phyloP scores from a whole-genome alignment of 2,329 filamentous ascomycete species.

The Dothiorella sarmentorum region DNA sequence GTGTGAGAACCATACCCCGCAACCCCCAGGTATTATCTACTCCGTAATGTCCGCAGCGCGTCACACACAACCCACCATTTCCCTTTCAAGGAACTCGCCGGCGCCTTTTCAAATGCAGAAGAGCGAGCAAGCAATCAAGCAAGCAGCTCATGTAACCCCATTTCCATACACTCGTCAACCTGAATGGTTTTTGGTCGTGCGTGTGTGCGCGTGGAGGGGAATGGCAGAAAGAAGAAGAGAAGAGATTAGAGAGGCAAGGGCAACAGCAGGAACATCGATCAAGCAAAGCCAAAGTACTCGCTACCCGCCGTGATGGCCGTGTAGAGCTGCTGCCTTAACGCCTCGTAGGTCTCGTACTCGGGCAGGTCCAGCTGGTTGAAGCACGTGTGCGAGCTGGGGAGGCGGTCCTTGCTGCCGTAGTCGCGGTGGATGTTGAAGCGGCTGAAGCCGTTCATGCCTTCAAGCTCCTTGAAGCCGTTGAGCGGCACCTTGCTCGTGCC shows the following conservation, averaged over 20 bases:
- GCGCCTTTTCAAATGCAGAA: conserved; percentile 10
- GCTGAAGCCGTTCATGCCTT: conserved; percentile 98
- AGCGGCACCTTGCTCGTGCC: conserved; percentile 97
- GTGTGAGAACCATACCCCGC: too few species aligned
- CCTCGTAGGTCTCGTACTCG: conserved; percentile 96
- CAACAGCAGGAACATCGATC: conserved; percentile 38
- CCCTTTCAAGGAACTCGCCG: background rate
- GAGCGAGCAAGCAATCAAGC: too few species aligned
- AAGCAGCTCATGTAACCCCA: background rate
- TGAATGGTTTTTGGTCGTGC: background rate
- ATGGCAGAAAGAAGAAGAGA: background rate
- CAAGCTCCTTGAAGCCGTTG: conserved; percentile 97
- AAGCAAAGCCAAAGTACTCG: conserved; percentile 97
- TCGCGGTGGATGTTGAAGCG: conserved; percentile 99
- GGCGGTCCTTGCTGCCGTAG: conserved; percentile 91
- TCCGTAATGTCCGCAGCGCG: too few species aligned
- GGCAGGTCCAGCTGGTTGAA: conserved; percentile 99
- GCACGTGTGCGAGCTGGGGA: conserved; percentile 96
- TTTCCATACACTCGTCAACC: background rate
- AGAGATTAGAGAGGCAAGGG: background rate
- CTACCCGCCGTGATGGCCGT: conserved; percentile 97
- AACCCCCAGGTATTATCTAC: conserved; percentile 3
- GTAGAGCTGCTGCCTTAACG: conserved; percentile 79
- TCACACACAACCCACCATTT: too few species aligned
- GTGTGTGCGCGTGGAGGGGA: background rate